Conservation (phyloP, 2,329 filamentous ascomycete species). For the Conoideocrella luteorostrata region DNA sequence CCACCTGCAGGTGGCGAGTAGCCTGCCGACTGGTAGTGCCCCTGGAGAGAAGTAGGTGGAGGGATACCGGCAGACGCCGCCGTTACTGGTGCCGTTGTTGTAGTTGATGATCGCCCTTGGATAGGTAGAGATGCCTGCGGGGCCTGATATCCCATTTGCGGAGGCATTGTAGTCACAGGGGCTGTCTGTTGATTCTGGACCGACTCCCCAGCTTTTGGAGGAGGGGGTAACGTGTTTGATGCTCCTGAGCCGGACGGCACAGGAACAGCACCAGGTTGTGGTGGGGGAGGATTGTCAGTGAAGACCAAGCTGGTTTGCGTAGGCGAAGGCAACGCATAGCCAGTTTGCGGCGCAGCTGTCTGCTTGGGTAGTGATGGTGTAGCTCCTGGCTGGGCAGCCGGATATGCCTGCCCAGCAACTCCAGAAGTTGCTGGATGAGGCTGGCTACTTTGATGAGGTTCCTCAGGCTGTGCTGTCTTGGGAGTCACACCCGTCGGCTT, state of each 20-base stretch:
- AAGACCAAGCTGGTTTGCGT: conserved; percentile 26
- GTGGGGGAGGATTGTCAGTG: conserved; percentile 39
- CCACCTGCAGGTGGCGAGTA: conserved; percentile 42
- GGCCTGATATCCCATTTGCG: conserved; percentile 44
- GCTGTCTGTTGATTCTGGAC: conserved; percentile 26
- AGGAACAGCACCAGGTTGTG: conserved; percentile 52
- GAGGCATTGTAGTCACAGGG: conserved; percentile 30
- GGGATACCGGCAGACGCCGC: not conserved
- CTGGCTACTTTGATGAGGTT: conserved; percentile 2
- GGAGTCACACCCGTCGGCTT: conserved; percentile 46
- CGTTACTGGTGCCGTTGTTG: conserved; percentile 20
- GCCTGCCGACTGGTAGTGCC: conserved; percentile 19
- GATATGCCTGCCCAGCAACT: conserved; percentile 22
- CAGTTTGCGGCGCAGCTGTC: conserved; percentile 31
- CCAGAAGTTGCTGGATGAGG: conserved; percentile 3
- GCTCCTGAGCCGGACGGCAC: conserved; percentile 23
- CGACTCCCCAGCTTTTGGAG: conserved; percentile 44
- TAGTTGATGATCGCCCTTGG: conserved; percentile 40
- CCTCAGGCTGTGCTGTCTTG: conserved; percentile 26
- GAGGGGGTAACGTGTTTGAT: conserved; percentile 36
- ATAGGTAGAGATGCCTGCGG: conserved; percentile 34
- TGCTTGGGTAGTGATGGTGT: conserved; percentile 36
- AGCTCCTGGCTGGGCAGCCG: conserved; percentile 42
- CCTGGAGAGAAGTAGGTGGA: conserved; percentile 19
- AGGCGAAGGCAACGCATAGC: conserved; percentile 35